Conservation (phyloP, 345 rosid species). For the Hirschfeldia incana region DNA sequence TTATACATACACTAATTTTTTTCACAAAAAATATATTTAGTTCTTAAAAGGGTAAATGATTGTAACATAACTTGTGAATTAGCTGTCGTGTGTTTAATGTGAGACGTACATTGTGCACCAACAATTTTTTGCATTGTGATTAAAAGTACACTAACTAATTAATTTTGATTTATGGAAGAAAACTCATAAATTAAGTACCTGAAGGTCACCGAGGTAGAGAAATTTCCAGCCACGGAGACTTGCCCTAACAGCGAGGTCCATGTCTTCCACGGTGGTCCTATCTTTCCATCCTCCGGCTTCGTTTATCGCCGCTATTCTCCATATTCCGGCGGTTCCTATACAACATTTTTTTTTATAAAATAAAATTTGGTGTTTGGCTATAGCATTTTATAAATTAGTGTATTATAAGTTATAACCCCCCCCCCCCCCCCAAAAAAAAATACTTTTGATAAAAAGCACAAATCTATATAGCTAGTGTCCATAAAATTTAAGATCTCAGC, state of each 20-base stretch:
- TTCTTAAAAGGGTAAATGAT: slow-evolving; percentile 15
- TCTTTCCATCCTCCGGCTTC: slow-evolving; percentile 99
- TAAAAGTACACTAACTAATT: neutral
- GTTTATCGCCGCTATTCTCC: slow-evolving; percentile 97
- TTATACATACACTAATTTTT: neutral
- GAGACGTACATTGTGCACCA: slow-evolving; percentile 9
- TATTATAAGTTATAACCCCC: too few species aligned
- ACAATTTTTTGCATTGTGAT: slow-evolving; percentile 10
- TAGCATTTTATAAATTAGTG: neutral
- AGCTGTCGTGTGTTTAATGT: slow-evolving; percentile 22
- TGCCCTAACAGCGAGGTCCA: slow-evolving; percentile 98
- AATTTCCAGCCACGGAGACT: slow-evolving; percentile 99
- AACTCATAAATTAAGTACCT: slow-evolving; percentile 43
- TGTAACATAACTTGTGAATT: slow-evolving; percentile 21
- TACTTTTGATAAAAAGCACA: neutral
- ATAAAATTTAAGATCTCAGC: slow-evolving; percentile 4
- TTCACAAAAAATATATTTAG: slow-evolving; percentile 17
- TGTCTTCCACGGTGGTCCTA: slow-evolving; percentile 97
- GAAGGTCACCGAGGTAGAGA: slow-evolving; percentile 97
- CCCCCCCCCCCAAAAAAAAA: neutral
- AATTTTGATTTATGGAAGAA: neutral
- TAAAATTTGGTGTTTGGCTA: neutral
- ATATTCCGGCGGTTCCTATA: slow-evolving; percentile 96
- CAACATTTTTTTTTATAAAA: neutral
- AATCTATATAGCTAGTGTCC: neutral